These are phyloP conservation scores for Raddia guianensis DNA, from an alignment of 176 grass and related monocot genomes.

Conservation along the genomic window DNA sequence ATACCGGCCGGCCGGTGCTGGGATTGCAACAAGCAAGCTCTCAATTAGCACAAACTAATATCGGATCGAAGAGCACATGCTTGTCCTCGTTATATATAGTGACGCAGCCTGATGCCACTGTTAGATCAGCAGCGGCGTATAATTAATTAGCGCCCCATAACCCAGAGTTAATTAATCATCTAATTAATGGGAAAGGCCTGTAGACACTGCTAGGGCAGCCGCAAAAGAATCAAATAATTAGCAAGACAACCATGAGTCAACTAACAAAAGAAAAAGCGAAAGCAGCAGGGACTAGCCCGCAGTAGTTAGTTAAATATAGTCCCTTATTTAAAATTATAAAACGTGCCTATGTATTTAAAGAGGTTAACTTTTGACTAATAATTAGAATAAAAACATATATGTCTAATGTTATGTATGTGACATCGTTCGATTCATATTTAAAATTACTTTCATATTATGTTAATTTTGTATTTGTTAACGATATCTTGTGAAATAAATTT, in stretches of 20 bases:
- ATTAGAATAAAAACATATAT: no score
- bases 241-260: conserved; percentile 40
- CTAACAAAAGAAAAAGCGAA: conserved; percentile 25
- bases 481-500: no score
- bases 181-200: conserved; percentile 19
- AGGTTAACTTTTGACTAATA: no score
- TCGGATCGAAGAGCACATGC: not conserved
- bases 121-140: conserved; percentile 9
- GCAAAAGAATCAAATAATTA: conserved; percentile 43
- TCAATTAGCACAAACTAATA: not conserved
- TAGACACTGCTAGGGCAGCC: conserved; percentile 39
- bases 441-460: no score
- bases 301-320: conserved; percentile 22
- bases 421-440: no score
- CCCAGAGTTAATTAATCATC: not conserved
- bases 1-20: no score
- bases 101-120: conserved; percentile 27
- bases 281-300: not conserved
- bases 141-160: conserved; percentile 13
- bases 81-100: conserved; percentile 24
- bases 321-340: no score
- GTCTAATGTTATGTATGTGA: no score
- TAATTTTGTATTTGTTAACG: no score
- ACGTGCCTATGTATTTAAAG: no score
- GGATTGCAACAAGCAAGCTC: not conserved